Base-by-base conservation (phyloP, 2,329 filamentous ascomycete genomes). In the Colletotrichum abscissum region DNA sequence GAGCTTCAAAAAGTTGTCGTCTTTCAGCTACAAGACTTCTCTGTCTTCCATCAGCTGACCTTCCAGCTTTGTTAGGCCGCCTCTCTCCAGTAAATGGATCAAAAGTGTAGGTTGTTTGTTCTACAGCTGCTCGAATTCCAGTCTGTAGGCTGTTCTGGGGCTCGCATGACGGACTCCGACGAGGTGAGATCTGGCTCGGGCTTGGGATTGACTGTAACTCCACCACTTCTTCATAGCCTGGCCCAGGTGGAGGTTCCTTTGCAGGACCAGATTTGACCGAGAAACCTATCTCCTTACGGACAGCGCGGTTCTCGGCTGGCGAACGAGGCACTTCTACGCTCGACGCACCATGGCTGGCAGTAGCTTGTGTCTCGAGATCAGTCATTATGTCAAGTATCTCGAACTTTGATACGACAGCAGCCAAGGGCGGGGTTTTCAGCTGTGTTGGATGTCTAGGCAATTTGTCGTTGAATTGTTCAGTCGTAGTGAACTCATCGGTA, bases 401-500 rank as follows among this genome's bases (percentile, higher is more conserved):
- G 52, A 69, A 73, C 42, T 64, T 69, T 12, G 65, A 73, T 7
- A 69, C 65, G 19, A 73, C 46, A n/a, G 70, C 59, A n/a, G 70
- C 70, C 49, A 69, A 12, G 19, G 4, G 42, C 42, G 42, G 19
- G 19, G 4, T 5, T 19, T 22, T 35, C 28, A 6, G 19, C 19
- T 28, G 11, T 33, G 11, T 55, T 26, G 52, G 19, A 19, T 58
- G 56, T 3, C 16, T 35, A n/a, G 56, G n/a, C 11, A 16, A 16
- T 49, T 49, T 19, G 6, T 19, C 19, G 42, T 19, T 49, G 42
- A 19, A 19, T n/a, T 19, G 16, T 22, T 49, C 42, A 49, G 19
- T 49, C 19, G 42, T n/a, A 22, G 42, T n/a, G 19, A 19, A 49
- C 7, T 5, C 42, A 49, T 49, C 42, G 42, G 19, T 22, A 22